Conservation (phyloP, 75 land plant species). For the Pinus albicaulis region DNA sequence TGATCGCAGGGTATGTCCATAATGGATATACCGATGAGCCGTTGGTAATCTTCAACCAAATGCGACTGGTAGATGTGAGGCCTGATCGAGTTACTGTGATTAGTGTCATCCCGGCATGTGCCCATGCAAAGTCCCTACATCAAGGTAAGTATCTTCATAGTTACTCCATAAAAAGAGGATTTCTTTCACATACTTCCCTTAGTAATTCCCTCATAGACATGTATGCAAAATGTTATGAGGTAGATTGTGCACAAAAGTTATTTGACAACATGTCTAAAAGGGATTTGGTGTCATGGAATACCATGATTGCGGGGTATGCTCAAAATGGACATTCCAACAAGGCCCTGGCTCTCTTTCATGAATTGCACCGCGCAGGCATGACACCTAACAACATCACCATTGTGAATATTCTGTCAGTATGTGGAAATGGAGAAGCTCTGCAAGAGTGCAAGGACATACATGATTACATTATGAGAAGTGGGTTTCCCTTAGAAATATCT, state of each 20-base stretch:
- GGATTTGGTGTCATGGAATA: conserved; percentile 25
- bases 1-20: conserved; percentile 41
- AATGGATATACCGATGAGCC: conserved; percentile 25
- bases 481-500: conserved; percentile 8
- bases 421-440: background rate
- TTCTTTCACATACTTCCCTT: background rate
- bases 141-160: conserved; percentile 2
- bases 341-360: conserved; percentile 39
- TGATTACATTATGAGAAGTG: background rate
- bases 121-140: background rate
- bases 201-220: conserved; percentile 3
- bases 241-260: conserved; percentile 8
- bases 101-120: background rate
- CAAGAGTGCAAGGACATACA: conserved; percentile 15
- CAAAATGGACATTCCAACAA: conserved; percentile 18
- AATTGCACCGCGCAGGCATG: conserved; percentile 1
- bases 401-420: background rate
- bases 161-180: background rate
- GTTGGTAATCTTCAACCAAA: conserved; percentile 35
- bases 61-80: conserved; percentile 16
- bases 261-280: conserved; percentile 9
- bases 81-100: background rate
- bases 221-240: conserved; percentile 19
- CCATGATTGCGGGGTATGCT: conserved; percentile 30
- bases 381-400: conserved; percentile 9